Evolutionary conservation across 192 early-diverging fungal species (phyloP).

Genomic region (Coemansia sp.): DNA sequence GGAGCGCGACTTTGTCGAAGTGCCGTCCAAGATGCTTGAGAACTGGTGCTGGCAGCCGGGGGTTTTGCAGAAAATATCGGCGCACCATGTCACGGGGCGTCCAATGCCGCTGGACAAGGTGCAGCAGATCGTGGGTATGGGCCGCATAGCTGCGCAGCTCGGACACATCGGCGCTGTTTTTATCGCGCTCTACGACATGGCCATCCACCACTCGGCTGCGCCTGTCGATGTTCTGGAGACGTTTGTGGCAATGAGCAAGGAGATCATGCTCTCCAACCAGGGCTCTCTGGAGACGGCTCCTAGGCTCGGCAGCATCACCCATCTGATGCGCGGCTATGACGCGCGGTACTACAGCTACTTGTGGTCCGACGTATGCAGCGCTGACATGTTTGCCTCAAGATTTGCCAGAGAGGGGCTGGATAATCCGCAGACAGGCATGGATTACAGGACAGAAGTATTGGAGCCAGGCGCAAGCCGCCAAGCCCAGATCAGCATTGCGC

Average conservation of each 20-base stretch:
- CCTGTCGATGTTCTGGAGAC: constrained; percentile 28
- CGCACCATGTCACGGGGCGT: constrained; percentile 66
- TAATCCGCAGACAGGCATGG: constrained; percentile 21
- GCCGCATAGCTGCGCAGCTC: constrained; percentile 65
- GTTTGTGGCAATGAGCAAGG: constrained; percentile 47
- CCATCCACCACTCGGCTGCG: constrained; percentile 58
- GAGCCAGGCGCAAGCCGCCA: constrained; percentile 59
- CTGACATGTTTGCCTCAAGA: constrained; percentile 76
- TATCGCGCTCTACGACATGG: constrained; percentile 68
- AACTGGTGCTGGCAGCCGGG: constrained; percentile 69
- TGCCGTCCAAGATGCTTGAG: constrained; percentile 82
- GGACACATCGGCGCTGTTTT: constrained; percentile 65
- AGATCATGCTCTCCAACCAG: constrained; percentile 32
- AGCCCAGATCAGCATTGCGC: constrained; percentile 65
- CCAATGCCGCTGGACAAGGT: constrained; percentile 65
- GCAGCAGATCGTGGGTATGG: constrained; percentile 57
- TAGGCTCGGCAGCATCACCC: constrained; percentile 51
- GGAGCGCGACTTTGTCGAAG: constrained; percentile 79
- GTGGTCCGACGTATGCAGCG: constrained; percentile 75
- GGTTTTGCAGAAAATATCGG: constrained; percentile 51
- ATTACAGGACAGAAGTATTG: constrained; percentile 25
- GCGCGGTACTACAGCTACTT: constrained; percentile 76
- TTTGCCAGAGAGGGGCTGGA: constrained; percentile 63
- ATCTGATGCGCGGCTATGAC: constrained; percentile 75
- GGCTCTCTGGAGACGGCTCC: constrained; percentile 47